phyloP scores from a whole-genome alignment of 2,329 filamentous ascomycete species.

The Nigrograna mackinnonii region DNA sequence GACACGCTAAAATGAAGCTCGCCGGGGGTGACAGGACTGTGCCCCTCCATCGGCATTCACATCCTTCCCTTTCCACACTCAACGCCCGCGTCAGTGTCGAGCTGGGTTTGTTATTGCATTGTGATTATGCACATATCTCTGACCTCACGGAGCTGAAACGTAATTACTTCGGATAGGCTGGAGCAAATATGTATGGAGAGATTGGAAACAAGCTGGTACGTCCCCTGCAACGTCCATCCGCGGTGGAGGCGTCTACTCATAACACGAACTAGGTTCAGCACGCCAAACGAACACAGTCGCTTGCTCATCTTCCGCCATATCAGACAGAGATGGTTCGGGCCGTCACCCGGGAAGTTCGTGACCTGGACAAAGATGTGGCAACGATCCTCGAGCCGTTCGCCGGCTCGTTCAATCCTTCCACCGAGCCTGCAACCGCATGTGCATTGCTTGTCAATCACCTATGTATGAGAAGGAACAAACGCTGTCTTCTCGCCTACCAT shows the following conservation, averaged over 20 bases:
- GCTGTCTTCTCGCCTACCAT: slow-evolving; percentile 93
- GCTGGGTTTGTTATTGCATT: too few species aligned
- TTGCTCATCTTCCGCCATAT: slow-evolving; percentile 85
- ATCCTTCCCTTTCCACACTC: too few species aligned
- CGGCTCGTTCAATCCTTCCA: slow-evolving; percentile 81
- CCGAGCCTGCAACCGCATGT: slow-evolving; percentile 82
- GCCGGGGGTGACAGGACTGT: too few species aligned
- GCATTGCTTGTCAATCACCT: slow-evolving; percentile 91
- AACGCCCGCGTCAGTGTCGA: too few species aligned
- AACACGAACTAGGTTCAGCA: slow-evolving; percentile 77
- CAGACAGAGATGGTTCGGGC: slow-evolving; percentile 88
- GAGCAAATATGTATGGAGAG: slow-evolving; percentile 97
- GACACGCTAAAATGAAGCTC: too few species aligned
- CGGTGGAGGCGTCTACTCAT: slow-evolving; percentile 3
- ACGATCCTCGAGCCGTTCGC: slow-evolving; percentile 81
- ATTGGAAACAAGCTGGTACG: slow-evolving; percentile 80
- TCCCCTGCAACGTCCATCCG: slow-evolving; percentile 2
- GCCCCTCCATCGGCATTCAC: too few species aligned
- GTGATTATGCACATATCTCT: too few species aligned
- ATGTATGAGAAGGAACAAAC: slow-evolving; percentile 94
- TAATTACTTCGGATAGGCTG: too few species aligned
- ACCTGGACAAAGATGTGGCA: slow-evolving; percentile 84
- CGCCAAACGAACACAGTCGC: slow-evolving; percentile 89
- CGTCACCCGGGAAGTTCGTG: slow-evolving; percentile 88
- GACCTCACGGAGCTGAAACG: too few species aligned